Base-by-base conservation (phyloP, 805 yeast species). In the Schizosaccharomyces lindneri region DNA sequence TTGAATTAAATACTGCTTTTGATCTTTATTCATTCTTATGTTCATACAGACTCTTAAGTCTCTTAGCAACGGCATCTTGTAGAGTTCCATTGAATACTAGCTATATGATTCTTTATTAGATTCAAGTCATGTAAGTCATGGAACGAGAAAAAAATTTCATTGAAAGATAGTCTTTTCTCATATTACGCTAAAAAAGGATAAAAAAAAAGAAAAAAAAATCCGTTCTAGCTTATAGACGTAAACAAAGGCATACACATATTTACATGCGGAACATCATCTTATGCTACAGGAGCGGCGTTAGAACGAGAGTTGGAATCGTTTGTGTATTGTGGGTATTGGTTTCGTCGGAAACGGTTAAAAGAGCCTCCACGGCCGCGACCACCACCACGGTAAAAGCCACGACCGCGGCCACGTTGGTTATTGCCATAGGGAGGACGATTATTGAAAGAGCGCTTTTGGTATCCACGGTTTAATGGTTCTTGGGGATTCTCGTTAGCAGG, bases 361-460 rank as follows among this genome's bases (percentile, higher is more conserved):
- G 27, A 46, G 17, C 57, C 36, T 51, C 57, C 57, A 11, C 57
- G 57, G 57, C 57, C 57, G 27, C 57, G 57, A 17, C 57, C 57
- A 19, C 57, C 36, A 17, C 57, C 36, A 24, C 32, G 36, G 11
- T 15, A 7, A n/a, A 11, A 5, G 9, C 57, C 36, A 11, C 57
- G 36, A 9, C 57, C 57, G 3, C 57, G 57, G n/a, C 36, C 36
- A 13, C 57, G 51, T 46, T 46, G 51, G 27, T 24, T 24, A 46
- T 24, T 46, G 21, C 51, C 51, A 19, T 46, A 24, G 5, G 51
- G 41, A 36, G 41, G 27, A 13, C 51, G 51, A 27, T 46, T 46
- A 24, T 19, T 24, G 11, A 24, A 46, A 46, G 51, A 24, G 51
- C 51, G 51, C n/a, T 46, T 46, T 46, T n/a, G 27, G n/a, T n/a